Base-by-base conservation (phyloP, 2,329 filamentous ascomycete species). In the Falciphora oryzae region DNA sequence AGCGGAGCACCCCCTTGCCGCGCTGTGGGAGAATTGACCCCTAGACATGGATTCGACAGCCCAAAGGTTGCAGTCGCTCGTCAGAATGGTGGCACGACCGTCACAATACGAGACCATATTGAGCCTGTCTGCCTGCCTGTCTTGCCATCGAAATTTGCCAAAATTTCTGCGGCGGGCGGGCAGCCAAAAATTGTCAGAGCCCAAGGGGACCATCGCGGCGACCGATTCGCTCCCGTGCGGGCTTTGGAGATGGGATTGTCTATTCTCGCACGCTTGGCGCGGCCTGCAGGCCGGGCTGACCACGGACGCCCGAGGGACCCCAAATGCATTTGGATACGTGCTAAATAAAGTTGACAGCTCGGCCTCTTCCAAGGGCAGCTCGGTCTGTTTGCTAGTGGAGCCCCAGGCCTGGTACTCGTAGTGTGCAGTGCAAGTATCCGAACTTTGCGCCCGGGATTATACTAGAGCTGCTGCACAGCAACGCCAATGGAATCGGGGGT, bases 1-100 rank as follows among this genome's bases (percentile, higher is more conserved):
- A 60, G 58, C 28, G 22, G 58, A 31, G 58, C 57, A 60, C 58
- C 58, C 58, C 27, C 31, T 31, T 32, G 27, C 44, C 14, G 28
- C n/a, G 16, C 16, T 60, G 58, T 28, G 14, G 62, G 62, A 57
- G 62, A 32, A 35, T 63, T 59, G 62, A 63, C 62, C 62, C 62
- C 62, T 57, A 57, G 44, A 63, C 61, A 63, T 31, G 61, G 61
- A 63, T 63, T 18, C 22, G 58, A 60, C 22, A 10, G 31, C 58
- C 58, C 58, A 60, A 60, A 22, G 58, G 58, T 60, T 38, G 58
- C 58, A 60, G 58, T 14, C 31, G 58, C 27, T 60, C 58, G 27
- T 60, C 27, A 60, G 22, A 60, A 60, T 35, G 31, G 58, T 60
- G 58, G 58, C 44, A 53, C 44, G 44, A 35, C 27, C 58, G 22